phyloP scores from a whole-genome alignment of 2,329 filamentous ascomycete species.

The Thelonectria blattea region DNA sequence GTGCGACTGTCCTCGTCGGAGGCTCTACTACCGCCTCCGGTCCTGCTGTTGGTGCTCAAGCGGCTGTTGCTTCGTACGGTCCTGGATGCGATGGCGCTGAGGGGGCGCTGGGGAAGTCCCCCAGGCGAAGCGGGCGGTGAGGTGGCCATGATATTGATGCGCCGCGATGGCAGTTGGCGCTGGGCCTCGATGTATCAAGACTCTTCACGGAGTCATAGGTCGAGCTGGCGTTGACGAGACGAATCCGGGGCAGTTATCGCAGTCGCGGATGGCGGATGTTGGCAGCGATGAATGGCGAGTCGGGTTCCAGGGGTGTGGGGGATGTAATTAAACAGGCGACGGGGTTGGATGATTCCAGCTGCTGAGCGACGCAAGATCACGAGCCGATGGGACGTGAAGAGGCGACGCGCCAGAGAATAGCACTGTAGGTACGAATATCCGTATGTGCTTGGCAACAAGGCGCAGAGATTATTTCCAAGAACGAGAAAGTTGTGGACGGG shows the following conservation, averaged over 20 bases:
- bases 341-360: slow-evolving; percentile 35
- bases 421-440: too few relatives aligned
- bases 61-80: slow-evolving; percentile 81
- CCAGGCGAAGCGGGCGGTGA: slow-evolving; percentile 74
- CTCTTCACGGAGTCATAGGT: slow-evolving; percentile 38
- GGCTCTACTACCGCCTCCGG: slow-evolving; percentile 76
- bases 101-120: slow-evolving; percentile 67
- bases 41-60: slow-evolving; percentile 83
- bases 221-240: not conserved
- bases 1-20: slow-evolving; percentile 92
- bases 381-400: too few relatives aligned
- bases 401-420: not conserved
- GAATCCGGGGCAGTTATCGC: slow-evolving; percentile 22
- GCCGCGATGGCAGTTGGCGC: slow-evolving; percentile 22
- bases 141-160: slow-evolving; percentile 59
- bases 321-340: slow-evolving; percentile 40
- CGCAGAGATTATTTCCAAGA: not conserved
- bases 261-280: slow-evolving; percentile 10
- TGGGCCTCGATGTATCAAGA: slow-evolving; percentile 27
- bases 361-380: too few relatives aligned
- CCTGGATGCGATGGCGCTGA: slow-evolving; percentile 77
- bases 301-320: slow-evolving; percentile 37
- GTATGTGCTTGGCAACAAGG: not conserved
- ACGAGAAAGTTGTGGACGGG: too few relatives aligned
- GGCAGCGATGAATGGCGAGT: slow-evolving; percentile 22